Evolutionary conservation across 1,284 basidiomycete species (phyloP).

Genomic region (Phlebopus sp.): DNA sequence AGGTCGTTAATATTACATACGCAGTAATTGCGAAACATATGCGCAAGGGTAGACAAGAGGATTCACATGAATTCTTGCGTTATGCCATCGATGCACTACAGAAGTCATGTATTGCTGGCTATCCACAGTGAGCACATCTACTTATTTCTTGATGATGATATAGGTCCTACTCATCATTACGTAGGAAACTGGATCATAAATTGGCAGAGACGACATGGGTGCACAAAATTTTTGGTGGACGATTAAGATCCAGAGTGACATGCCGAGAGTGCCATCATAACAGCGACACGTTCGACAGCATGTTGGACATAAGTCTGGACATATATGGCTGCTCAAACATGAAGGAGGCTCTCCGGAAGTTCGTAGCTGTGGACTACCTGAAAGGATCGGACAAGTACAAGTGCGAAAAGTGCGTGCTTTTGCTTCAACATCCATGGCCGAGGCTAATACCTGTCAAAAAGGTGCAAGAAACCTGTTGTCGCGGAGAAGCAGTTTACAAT

Average conservation of each 20-base stretch:
- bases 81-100: constrained; percentile 93
- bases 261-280: constrained; percentile 83
- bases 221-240: constrained; percentile 91
- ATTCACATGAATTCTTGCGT: constrained; percentile 96
- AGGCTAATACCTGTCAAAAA: constrained; percentile 8
- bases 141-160: constrained; percentile 1
- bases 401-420: constrained; percentile 85
- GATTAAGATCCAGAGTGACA: constrained; percentile 89
- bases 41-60: constrained; percentile 91
- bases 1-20: constrained; percentile 8
- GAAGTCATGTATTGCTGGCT: constrained; percentile 75
- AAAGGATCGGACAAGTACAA: constrained; percentile 96
- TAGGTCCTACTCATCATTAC: constrained; percentile 11
- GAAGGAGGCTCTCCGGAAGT: constrained; percentile 78
- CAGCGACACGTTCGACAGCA: constrained; percentile 96
- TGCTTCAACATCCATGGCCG: neutral
- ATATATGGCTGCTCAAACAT: constrained; percentile 67
- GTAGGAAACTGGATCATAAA: constrained; percentile 75
- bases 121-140: constrained; percentile 57
- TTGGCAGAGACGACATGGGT: constrained; percentile 92
- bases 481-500: constrained; percentile 90
- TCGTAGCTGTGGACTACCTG: constrained; percentile 80
- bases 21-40: constrained; percentile 90
- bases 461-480: constrained; percentile 85
- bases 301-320: constrained; percentile 91